phyloP scores from a whole-genome alignment of 2,329 filamentous ascomycete species.

The Cryoendolithus antarcticus region DNA sequence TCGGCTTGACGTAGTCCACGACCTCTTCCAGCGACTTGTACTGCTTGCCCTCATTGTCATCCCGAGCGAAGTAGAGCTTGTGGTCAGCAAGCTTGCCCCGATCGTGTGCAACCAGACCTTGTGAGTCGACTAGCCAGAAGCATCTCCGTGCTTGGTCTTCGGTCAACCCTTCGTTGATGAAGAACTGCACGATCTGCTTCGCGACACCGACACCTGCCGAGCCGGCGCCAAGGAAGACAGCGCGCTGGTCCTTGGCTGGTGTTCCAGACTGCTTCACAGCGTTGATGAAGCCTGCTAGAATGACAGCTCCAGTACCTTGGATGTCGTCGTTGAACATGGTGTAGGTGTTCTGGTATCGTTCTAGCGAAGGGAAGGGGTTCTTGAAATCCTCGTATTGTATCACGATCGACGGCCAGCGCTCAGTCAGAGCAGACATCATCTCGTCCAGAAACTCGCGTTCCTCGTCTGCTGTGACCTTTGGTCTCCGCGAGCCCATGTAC shows the following conservation, averaged over 20 bases:
- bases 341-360: slow-evolving; percentile 77
- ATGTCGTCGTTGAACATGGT: slow-evolving; percentile 99
- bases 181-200: slow-evolving; percentile 95
- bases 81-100: slow-evolving; percentile 87
- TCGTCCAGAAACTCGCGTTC: slow-evolving; percentile 93
- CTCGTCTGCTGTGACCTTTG: slow-evolving; percentile 63
- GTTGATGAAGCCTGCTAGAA: slow-evolving; percentile 68
- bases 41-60: slow-evolving; percentile 52
- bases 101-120: slow-evolving; percentile 80
- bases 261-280: slow-evolving; percentile 75
- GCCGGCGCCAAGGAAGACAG: slow-evolving; percentile 92
- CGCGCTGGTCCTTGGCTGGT: slow-evolving; percentile 76
- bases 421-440: slow-evolving; percentile 82
- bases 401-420: slow-evolving; percentile 60
- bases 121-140: slow-evolving; percentile 94
- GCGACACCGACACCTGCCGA: slow-evolving; percentile 94
- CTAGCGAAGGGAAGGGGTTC: slow-evolving; percentile 87
- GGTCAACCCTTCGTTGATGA: slow-evolving; percentile 79
- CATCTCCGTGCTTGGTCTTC: slow-evolving; percentile 79
- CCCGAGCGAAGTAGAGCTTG: slow-evolving; percentile 56
- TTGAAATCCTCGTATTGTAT: slow-evolving; percentile 98
- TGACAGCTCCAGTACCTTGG: slow-evolving; percentile 91
- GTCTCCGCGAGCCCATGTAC: slow-evolving; percentile 79
- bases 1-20: slow-evolving; percentile 88
- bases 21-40: slow-evolving; percentile 76